Evolutionary conservation across 2,329 filamentous ascomycete species (phyloP), one percentile per base, ranked within the genome.

Genomic region (Microsporum audouinii): DNA sequence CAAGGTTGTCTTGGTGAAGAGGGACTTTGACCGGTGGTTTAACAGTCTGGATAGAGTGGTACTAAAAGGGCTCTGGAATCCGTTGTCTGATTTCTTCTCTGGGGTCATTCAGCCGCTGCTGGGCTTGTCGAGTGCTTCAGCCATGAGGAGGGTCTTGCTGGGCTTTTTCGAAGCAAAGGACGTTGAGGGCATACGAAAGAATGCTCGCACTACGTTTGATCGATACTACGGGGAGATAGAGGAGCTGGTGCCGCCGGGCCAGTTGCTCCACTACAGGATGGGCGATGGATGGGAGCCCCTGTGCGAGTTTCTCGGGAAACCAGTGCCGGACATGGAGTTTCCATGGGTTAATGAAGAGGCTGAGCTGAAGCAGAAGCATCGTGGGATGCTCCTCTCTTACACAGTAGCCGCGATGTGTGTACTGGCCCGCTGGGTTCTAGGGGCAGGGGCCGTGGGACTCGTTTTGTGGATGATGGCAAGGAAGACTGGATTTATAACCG

Each of bases 1-100:
- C 63, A 88, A 88, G 72, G 82, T 88, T 58, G 79, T 89, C 57
- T 76, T 89, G 64, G 86, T 84, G 8, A 85, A 80, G 62, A 81
- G 85, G 55, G 83, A 87, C 62, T 82, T 87, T 45, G 79, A 88
- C 70, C 81, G 82, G 41, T 88, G 85, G 83, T 77, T 17, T 12
- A 36, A 5, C 3, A 55, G 49, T 8, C 2, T 55, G 14, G 49
- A 55, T 36, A 29, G 31, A 10, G 33, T 55, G 4, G 49, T 55
- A 7, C 10, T 55, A 2, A n/a, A 34, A 12, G 49, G 49, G 14
- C 14, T 55, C 10, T 55, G 49, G 49, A 12, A 5, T n/a, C 49
- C 49, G 49, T n/a, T 55, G 14, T 3, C 49, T 6, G 5, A 5
- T n/a, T 6, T 55, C 12, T 55, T 55, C 33, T 12, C 7, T n/a